Evolutionary conservation across 768 basidiomycete genomes (phyloP).

Genomic region (Agrocybe pediades): DNA sequence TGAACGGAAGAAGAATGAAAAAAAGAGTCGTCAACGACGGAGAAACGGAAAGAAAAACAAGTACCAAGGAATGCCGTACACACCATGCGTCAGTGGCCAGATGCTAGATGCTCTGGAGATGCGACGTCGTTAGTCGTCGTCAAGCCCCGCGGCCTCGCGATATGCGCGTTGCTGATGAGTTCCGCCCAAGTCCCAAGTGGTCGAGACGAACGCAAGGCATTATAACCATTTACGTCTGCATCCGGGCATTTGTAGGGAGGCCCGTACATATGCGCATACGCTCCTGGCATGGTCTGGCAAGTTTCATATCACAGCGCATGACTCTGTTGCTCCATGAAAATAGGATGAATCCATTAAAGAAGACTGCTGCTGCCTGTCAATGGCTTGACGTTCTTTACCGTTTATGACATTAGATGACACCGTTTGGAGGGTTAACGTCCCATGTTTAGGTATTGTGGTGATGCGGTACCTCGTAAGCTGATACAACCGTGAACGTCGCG

Average conservation of each 20-base stretch:
- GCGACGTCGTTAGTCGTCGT: background rate
- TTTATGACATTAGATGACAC: conserved; percentile 5
- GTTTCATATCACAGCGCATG: background rate
- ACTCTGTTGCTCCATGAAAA: background rate
- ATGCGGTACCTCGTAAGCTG: background rate
- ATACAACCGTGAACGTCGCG: conserved; percentile 7
- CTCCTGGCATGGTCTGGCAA: background rate
- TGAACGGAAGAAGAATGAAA: too few relatives aligned
- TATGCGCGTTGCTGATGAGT: background rate
- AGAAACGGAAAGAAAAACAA: background rate
- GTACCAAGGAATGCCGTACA: too few relatives aligned
- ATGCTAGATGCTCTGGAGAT: too few relatives aligned
- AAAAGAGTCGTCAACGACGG: background rate
- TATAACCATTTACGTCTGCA: background rate
- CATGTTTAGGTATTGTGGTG: conserved; percentile 1
- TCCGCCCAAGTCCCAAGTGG: background rate
- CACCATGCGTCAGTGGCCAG: background rate
- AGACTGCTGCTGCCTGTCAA: background rate
- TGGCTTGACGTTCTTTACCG: background rate
- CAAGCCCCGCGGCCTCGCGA: background rate
- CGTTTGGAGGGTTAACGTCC: background rate
- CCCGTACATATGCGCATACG: too few relatives aligned
- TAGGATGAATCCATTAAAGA: background rate
- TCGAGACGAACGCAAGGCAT: too few relatives aligned
- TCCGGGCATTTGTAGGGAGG: background rate